Base-by-base conservation (phyloP, 1,284 basidiomycete species). In the Polyporus tsugae region DNA sequence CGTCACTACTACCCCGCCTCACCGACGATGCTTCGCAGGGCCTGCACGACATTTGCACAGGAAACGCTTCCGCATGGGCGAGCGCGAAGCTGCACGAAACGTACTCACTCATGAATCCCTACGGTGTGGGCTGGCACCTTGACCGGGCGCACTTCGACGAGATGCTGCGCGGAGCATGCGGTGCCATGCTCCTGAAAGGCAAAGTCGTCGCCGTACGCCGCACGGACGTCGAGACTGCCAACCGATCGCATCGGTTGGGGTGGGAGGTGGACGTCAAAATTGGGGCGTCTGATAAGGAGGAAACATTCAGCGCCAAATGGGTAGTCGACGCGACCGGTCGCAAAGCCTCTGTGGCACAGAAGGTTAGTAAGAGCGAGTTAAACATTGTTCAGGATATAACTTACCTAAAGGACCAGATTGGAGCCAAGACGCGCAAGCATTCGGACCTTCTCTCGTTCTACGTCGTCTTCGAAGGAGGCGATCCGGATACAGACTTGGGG, bases 321-420 rank as follows among this genome's bases (percentile, higher is more conserved):
- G 29, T 81, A 2, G 69, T 82, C 10, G 81, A 82, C 70, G 80
- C 80, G 7, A 74, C 80, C 15, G 80, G 81, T 9, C 71, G 80
- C 41, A 78, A 78, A 67, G 79, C 81, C 19, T 75, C 76, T 17
- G 65, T 79, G 7, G 79, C 77, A 7, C 75, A 63, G 17, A 80
- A 79, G 76, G 80, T 80, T 66, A 19, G 55, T 13, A 13, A 38
- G 22, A 10, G n/a, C 44, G 25, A 33, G 53, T 59, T 29, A 29
- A 29, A 29, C 59, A 35, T 52, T 29, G 19, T 42, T 36, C 17
- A 15, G 15, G 19, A 33, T 41, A 36, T 11, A 4, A 35, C 60
- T 35, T 13, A 39, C 49, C 29, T 33, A 29, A 11, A 7, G 33
- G 6, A 55, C 29, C 33, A 81, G 79, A 68, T 81, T 25, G 77